A percentile compares a stretch with the other conserved stretches of the same genome.
phyloP scores from a whole-genome alignment of 306 rosid species.

The Adenanthera pavonina region DNA sequence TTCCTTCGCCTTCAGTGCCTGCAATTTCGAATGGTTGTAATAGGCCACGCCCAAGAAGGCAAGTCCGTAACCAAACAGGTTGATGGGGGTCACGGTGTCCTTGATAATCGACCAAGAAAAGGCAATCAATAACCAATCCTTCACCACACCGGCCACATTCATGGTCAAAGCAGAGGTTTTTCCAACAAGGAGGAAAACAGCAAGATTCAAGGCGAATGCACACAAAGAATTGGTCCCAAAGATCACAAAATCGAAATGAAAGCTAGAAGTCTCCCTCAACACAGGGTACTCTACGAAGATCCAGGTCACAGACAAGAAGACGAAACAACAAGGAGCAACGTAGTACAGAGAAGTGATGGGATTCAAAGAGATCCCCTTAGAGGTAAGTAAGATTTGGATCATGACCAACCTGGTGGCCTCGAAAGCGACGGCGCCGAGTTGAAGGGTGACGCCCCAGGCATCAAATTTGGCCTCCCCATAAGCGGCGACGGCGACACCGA shows the following conservation, averaged over 20 bases:
- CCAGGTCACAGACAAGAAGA: slow-evolving; percentile 74
- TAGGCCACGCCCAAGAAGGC: slow-evolving; percentile 86
- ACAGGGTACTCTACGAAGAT: slow-evolving; percentile 74
- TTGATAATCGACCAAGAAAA: slow-evolving; percentile 90
- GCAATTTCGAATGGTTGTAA: slow-evolving; percentile 82
- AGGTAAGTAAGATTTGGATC: slow-evolving; percentile 85
- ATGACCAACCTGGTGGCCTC: slow-evolving; percentile 84
- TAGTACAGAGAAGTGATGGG: slow-evolving; percentile 83
- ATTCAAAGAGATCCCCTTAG: slow-evolving; percentile 84
- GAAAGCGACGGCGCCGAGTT: slow-evolving; percentile 83
- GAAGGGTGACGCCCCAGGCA: slow-evolving; percentile 76
- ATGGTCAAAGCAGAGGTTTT: slow-evolving; percentile 89
- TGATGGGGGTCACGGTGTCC: slow-evolving; percentile 84
- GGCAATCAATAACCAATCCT: slow-evolving; percentile 86
- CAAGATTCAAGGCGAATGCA: slow-evolving; percentile 83
- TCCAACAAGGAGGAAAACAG: slow-evolving; percentile 83
- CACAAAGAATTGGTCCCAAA: slow-evolving; percentile 84
- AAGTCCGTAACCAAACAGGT: slow-evolving; percentile 79
- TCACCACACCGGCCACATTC: slow-evolving; percentile 94
- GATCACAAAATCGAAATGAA: slow-evolving; percentile 61
- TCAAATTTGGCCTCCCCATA: slow-evolving; percentile 86
- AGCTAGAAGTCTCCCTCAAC: slow-evolving; percentile 61
- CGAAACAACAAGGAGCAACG: slow-evolving; percentile 81
- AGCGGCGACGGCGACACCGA: slow-evolving; percentile 87
- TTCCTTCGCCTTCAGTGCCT: slow-evolving; percentile 82